Percentiles rank a stretch among this genome's conserved stretches.
Conservation (phyloP, 768 basidiomycete species). For the Lentinula detonsa region DNA sequence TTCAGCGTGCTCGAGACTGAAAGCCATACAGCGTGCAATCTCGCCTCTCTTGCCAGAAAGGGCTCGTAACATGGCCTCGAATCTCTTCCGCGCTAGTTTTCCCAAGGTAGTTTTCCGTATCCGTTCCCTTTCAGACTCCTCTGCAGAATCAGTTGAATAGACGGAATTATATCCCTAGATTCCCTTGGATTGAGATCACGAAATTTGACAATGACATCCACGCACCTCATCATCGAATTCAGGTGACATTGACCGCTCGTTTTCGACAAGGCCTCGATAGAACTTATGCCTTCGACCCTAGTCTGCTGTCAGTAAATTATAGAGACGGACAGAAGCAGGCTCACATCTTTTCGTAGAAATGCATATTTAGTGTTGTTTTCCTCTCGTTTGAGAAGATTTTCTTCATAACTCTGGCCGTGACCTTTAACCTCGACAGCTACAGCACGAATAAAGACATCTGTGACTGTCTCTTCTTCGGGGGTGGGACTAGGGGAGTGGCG, state of each 20-base stretch:
- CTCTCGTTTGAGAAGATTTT: constrained; percentile 69
- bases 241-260: constrained; percentile 44
- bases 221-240: constrained; percentile 80
- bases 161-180: constrained; percentile 78
- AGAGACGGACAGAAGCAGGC: constrained; percentile 14
- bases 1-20: constrained; percentile 93
- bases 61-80: constrained; percentile 86
- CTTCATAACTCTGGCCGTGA: constrained; percentile 74
- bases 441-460: constrained; percentile 80
- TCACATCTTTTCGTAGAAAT: constrained; percentile 61
- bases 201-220: neutral
- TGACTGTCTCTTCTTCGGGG: constrained; percentile 63
- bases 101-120: constrained; percentile 74
- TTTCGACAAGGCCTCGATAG: constrained; percentile 64
- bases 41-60: constrained; percentile 84
- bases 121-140: constrained; percentile 88
- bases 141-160: constrained; percentile 90
- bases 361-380: constrained; percentile 75
- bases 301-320: constrained; percentile 1
- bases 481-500: constrained; percentile 24
- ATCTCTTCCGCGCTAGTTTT: constrained; percentile 71
- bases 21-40: constrained; percentile 94
- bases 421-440: constrained; percentile 83
- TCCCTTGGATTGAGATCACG: neutral
- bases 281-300: constrained; percentile 71